Percentiles rank a stretch among this genome's conserved stretches.
These are phyloP conservation scores for Epichloe uncinata DNA, from an alignment of 2,329 filamentous ascomycete genomes.

Conservation along the genomic window DNA sequence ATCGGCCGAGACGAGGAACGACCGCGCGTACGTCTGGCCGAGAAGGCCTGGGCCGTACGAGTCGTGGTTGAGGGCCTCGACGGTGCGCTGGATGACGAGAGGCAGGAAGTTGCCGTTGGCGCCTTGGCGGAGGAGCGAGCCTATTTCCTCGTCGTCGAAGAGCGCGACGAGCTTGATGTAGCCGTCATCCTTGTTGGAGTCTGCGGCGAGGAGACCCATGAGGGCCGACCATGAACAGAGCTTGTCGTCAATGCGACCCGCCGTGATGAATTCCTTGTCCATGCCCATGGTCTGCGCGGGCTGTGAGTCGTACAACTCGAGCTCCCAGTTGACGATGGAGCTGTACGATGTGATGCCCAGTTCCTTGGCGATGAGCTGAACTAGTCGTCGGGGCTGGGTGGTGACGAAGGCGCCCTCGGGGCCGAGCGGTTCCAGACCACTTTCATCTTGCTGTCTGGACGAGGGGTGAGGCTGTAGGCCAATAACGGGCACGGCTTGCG, in stretches of 20 bases:
- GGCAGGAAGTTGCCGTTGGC: constrained; percentile 83
- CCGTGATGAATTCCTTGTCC: constrained; percentile 88
- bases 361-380: constrained; percentile 67
- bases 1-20: constrained; percentile 84
- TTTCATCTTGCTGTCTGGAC: constrained; percentile 30
- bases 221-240: constrained; percentile 90
- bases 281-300: constrained; percentile 73
- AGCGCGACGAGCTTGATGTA: constrained; percentile 83
- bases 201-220: constrained; percentile 61
- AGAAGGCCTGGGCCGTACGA: constrained; percentile 47
- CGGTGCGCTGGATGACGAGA: constrained; percentile 63
- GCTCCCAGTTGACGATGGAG: constrained; percentile 86
- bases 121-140: constrained; percentile 78
- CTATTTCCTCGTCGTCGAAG: constrained; percentile 96
- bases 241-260: constrained; percentile 92
- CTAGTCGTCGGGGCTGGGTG: constrained; percentile 74
- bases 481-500: constrained; percentile 86
- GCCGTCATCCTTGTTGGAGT: constrained; percentile 42
- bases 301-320: constrained; percentile 87
- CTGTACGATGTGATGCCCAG: constrained; percentile 59
- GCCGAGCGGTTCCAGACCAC: constrained; percentile 34
- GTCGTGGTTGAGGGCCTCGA: constrained; percentile 50
- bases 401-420: constrained; percentile 58
- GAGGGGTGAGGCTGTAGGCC: constrained; percentile 63
- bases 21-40: constrained; percentile 76